Evolutionary conservation across 202 grass and related monocot genomes (phyloP), one percentile per base, ranked within the genome.

Genomic region (Setaria viridis): DNA sequence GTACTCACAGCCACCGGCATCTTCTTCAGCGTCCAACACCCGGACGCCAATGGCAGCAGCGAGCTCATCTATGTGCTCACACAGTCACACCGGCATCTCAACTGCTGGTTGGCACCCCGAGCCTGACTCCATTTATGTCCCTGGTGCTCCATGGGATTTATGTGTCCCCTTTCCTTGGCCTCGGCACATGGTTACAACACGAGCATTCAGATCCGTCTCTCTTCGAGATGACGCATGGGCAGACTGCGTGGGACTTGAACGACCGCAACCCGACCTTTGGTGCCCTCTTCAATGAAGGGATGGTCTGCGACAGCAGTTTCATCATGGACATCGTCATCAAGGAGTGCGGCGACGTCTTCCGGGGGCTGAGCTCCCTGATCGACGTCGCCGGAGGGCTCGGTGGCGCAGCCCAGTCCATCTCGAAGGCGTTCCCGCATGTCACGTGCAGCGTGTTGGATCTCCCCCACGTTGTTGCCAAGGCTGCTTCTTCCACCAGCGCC

Each of bases 381-480:
- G 86, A 88, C 62, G 90, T 91, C 15, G 90, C 77, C 7, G 90
- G 90, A 7, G 86, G 90, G 6, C 73, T 19, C 20, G 90, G 90
- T n/a, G 56, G 43, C 11, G 67, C 84, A 0, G 80, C 77, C 15
- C 43, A 35, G 58, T 75, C 67, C 76, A 77, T 92, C 47, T 39
- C 90, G 0, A 49, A 57, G 7, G 80, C 83, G 0, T 86, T 86
- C 67, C 90, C 79, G 6, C 35, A 76, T 35, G 50, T 92, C 32
- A 60, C 70, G 49, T 92, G 90, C 72, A 73, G 47, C 25, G 86
- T 89, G n/a, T 39, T 92, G 3, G 90, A 92, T 33, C 78, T 89
- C 4, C 79, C 90, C 1, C 82, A 83, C 15, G 78, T 92, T 2
- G 39, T 88, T 4, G 7, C 64, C 3, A 55, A 25, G 21, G 30